Evolutionary conservation across 495 filamentous ascomycete genomes (phyloP), one percentile per base, ranked within the genome.

Genomic region (Daldinia concentrica): DNA sequence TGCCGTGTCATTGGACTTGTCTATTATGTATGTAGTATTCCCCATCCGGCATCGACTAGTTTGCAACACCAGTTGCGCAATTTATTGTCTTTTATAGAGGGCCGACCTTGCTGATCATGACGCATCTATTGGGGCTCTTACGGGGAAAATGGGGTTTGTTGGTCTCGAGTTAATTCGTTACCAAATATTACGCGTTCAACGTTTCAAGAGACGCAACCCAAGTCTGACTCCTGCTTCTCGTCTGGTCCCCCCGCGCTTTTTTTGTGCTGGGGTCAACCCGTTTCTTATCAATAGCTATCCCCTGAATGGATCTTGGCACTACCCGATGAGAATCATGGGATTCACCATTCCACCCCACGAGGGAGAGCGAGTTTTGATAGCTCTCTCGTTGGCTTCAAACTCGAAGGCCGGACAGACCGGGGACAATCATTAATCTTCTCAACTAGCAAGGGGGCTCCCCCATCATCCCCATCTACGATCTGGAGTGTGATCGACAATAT

Each of bases 161-260:
- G 71, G 66, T 56, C 51, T 68, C 51, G 65, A 73, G 56, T 69
- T 41, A 55, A 69, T 69, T 72, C 60, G 54, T 34, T 64, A 45
- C 57, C 61, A 73, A 62, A 59, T 58, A 62, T 73, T 73, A 73
- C 71, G 71, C 71, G 71, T 73, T 58, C 61, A 32, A 62, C 65
- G 71, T 73, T 73, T 73, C 71, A 73, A 69, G 65, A 73, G 43
- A 73, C 66, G 71, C 71, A 36, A 36, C 34, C 11, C 34, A 69
- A 62, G 71, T 68, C 64, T 67, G 65, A 73, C 60, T 62, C 52
- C 55, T 68, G 58, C 36, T 54, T 1, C 32, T 37, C n/a, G 32
- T 48, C 55, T 65, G 43, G 45, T 43, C 39, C 34, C 27, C 62
- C 64, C 69, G 56, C 60, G 64, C 50, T 37, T 54, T 37, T 54